Conservation (phyloP, 768 basidiomycete species). For the Coprinopsis cinerea region DNA sequence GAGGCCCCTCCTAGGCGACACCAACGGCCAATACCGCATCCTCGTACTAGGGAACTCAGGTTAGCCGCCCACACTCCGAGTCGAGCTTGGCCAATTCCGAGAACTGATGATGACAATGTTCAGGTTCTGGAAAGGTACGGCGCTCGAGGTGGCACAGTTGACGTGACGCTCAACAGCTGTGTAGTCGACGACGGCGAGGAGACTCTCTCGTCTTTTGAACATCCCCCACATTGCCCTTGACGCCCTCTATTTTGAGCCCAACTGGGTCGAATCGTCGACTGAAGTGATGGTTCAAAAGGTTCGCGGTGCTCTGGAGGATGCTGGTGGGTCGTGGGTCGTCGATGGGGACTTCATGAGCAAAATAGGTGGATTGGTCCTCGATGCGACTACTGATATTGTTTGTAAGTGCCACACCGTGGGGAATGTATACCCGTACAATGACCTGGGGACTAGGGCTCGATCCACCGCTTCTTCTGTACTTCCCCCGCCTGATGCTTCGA, state of each 20-base stretch:
- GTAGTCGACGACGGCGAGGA: constrained; percentile 42
- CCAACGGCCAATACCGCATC: constrained; percentile 38
- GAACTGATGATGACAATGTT: not conserved
- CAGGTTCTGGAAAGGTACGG: constrained; percentile 25
- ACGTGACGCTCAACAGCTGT: not conserved
- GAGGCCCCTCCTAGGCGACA: constrained; percentile 41
- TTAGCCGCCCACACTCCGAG: constrained; percentile 18
- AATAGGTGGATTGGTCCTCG: constrained; percentile 27
- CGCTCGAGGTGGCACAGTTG: not conserved
- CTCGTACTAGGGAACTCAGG: constrained; percentile 49
- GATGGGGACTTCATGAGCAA: constrained; percentile 39
- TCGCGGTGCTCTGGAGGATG: constrained; percentile 21
- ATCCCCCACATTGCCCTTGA: constrained; percentile 48
- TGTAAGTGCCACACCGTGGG: constrained; percentile 31
- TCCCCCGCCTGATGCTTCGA: constrained; percentile 51
- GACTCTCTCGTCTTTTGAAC: constrained; percentile 37
- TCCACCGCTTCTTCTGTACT: constrained; percentile 54
- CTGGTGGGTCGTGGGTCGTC: constrained; percentile 44
- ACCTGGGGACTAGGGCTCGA: constrained; percentile 50
- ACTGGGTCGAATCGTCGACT: constrained; percentile 30
- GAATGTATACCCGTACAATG: not conserved
- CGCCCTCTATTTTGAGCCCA: constrained; percentile 40
- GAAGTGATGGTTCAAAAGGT: constrained; percentile 28
- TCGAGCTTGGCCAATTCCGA: not conserved
- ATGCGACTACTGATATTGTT: constrained; percentile 44